phyloP scores from a whole-genome alignment of 2,329 filamentous ascomycete genomes.

The Dothistroma septosporum region DNA sequence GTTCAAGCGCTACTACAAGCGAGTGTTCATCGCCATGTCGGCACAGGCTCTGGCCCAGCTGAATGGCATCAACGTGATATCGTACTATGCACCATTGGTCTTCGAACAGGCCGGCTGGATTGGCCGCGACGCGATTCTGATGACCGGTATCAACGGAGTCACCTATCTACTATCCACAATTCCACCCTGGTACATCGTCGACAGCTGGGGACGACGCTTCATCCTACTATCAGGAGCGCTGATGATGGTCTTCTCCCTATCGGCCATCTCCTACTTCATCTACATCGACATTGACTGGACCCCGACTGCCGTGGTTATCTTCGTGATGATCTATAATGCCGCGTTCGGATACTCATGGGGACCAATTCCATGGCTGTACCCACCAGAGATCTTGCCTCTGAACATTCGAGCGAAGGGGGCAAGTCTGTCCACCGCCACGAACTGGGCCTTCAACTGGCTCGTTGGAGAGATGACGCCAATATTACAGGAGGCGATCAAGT shows the following conservation, averaged over 20 bases:
- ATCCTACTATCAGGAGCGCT: conserved; percentile 88
- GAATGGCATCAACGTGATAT: conserved; percentile 99
- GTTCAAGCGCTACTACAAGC: conserved; percentile 87
- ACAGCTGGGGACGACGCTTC: conserved; percentile 80
- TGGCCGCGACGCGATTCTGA: conserved; percentile 84
- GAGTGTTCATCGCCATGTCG: conserved; percentile 98
- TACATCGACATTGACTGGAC: conserved; percentile 77
- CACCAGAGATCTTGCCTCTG: conserved; percentile 94
- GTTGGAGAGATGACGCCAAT: conserved; percentile 94
- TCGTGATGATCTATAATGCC: conserved; percentile 98
- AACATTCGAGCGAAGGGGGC: conserved; percentile 97
- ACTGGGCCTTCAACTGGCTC: conserved; percentile 98
- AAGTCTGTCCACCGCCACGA: conserved; percentile 90
- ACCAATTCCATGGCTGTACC: conserved; percentile 96
- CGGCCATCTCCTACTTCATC: conserved; percentile 90
- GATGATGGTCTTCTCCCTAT: conserved; percentile 83
- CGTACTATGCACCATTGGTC: conserved; percentile 94
- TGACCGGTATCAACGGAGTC: conserved; percentile 94
- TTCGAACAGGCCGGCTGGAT: conserved; percentile 97
- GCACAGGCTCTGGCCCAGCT: conserved; percentile 92
- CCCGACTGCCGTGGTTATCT: conserved; percentile 79
- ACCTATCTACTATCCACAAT: conserved; percentile 90
- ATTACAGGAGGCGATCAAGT: conserved; percentile 84
- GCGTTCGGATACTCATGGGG: conserved; percentile 98
- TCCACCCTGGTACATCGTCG: conserved; percentile 94